Evolutionary conservation across 2,329 filamentous ascomycete genomes (phyloP).

Genomic region (Magnaporthales sp.): DNA sequence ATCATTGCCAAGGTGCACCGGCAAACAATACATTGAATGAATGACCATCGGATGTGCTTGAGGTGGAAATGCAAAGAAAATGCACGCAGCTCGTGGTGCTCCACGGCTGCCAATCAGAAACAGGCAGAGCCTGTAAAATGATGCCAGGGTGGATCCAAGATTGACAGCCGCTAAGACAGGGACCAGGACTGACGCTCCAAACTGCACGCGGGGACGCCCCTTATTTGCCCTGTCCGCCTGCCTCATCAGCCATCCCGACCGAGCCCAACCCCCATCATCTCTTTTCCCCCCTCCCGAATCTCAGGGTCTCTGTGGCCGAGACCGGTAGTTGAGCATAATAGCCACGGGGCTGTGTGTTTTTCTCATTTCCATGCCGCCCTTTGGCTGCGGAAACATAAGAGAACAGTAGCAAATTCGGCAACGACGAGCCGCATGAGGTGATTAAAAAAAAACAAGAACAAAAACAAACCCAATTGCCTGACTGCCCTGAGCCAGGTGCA

Average conservation of each 20-base stretch:
- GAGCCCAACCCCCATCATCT: neutral
- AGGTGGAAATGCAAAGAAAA: neutral
- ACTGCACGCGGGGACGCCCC: neutral
- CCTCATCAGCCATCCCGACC: neutral
- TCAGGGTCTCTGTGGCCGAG: neutral
- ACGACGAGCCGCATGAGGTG: neutral
- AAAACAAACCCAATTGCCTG: neutral
- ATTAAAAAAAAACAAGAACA: neutral
- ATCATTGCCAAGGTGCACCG: neutral
- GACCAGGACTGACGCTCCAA: neutral
- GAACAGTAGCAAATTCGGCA: neutral
- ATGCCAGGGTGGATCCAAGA: neutral
- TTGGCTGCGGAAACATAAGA: neutral
- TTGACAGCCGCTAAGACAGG: neutral
- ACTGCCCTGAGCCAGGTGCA: neutral
- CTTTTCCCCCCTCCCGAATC: neutral
- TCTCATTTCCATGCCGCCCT: neutral
- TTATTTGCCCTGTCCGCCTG: neutral
- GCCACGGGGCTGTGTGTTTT: neutral
- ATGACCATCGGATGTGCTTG: neutral
- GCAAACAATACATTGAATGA: neutral
- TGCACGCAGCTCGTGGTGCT: neutral
- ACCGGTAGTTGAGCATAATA: neutral
- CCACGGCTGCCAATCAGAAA: neutral
- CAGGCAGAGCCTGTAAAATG: neutral